Evolutionary conservation across 2,329 filamentous ascomycete species (phyloP).

Genomic region (Chrysoporthe cubensis): DNA sequence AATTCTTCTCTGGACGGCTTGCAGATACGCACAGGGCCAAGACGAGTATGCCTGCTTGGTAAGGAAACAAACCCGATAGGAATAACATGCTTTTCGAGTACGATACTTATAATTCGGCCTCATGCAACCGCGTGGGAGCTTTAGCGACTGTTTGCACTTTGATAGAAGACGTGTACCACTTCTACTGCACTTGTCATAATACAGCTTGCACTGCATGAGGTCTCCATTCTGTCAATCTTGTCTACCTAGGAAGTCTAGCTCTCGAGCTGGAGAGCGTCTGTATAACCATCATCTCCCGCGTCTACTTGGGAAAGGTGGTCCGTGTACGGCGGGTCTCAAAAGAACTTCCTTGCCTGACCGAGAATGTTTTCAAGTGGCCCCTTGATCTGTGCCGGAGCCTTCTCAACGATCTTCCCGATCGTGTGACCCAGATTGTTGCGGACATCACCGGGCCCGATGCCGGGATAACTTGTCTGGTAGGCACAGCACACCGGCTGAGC

Average conservation of each 20-base stretch:
- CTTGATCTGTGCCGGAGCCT: constrained; percentile 9
- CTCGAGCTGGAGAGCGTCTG: too few species aligned
- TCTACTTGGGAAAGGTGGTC: too few species aligned
- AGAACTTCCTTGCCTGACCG: constrained; percentile 17
- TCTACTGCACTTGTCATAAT: background rate
- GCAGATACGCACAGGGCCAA: too few species aligned
- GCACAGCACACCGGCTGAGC: constrained; percentile 27
- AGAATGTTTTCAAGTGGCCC: constrained; percentile 12
- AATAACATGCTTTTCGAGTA: background rate
- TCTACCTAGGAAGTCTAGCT: too few species aligned
- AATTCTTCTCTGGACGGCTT: background rate
- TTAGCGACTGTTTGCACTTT: background rate
- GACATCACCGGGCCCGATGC: background rate
- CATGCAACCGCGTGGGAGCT: background rate
- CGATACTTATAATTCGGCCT: background rate
- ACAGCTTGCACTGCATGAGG: too few species aligned
- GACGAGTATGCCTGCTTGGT: too few species aligned
- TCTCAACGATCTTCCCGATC: constrained; percentile 16
- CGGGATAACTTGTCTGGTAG: constrained; percentile 10
- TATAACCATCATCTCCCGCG: too few species aligned
- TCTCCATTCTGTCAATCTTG: too few species aligned
- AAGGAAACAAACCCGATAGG: background rate
- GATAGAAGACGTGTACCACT: background rate
- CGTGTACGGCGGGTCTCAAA: background rate
- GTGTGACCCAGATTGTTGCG: constrained; percentile 8